Base-by-base conservation (phyloP, 129 eudicot species). In the Silybum marianum region DNA sequence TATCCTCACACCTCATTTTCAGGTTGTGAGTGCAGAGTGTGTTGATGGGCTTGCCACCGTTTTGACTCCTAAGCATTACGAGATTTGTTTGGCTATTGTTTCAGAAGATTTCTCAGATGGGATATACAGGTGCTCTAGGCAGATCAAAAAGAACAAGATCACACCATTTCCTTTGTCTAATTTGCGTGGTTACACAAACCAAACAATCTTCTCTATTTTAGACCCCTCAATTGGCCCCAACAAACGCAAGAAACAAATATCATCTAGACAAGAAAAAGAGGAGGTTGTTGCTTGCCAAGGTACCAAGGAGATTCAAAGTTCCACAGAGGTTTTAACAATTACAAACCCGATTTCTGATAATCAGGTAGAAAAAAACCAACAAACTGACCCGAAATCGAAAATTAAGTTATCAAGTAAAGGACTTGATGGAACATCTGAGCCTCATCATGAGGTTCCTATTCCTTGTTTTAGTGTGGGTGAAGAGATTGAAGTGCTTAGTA, bases 401-500 rank as follows among this genome's bases (percentile, higher is more conserved):
- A 84, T 75, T 26, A 84, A 77, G 60, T 65, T 83, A 5, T 38
- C 86, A 1, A 73, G 81, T 23, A 80, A 51, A 38, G 71, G 30
- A 32, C 36, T 63, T 60, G 38, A 13, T 73, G 48, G 68, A 28
- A 77, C 30, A n/a, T 30, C 86, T 23, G 66, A 72, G 74, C 73
- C 77, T 23, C 68, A 62, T 54, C 44, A 18, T 60, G 71, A 46
- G 11, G 36, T 32, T 32, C 36, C 30, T 2, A 2, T 54, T 73
- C 34, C 54, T 19, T 73, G 77, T 65, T 72, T 71, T 72, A 51
- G 83, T 32, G 86, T 83, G 38, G 84, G 74, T 78, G 85, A 84
- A 62, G 86, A 85, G 36, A 77, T 91, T 40, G 91, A 91, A 85
- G 21, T 91, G 62, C 93, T 91, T 28, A 79, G 86, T 86, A 84